Percentiles rank a stretch among this genome's conserved stretches.
These are phyloP conservation scores for Quercus berberidifolia DNA, from an alignment of 306 rosid genomes.

Conservation along the genomic window DNA sequence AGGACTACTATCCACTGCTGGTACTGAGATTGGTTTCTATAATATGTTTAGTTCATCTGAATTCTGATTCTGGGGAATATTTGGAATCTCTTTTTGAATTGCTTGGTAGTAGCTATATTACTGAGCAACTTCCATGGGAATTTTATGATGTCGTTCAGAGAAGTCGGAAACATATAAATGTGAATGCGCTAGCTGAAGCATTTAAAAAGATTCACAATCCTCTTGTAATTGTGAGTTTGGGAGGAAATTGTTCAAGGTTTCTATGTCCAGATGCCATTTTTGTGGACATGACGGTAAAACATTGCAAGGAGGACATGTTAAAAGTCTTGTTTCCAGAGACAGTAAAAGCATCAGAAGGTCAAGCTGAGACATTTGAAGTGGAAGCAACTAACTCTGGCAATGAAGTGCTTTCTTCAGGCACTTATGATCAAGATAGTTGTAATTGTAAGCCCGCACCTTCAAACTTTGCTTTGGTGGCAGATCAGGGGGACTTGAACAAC, in stretches of 20 bases:
- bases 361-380: too few relatives aligned
- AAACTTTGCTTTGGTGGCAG: not conserved
- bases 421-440: too few relatives aligned
- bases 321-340: too few relatives aligned
- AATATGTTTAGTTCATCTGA: constrained; percentile 40
- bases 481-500: not conserved
- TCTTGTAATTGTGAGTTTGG: constrained; percentile 39
- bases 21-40: constrained; percentile 38
- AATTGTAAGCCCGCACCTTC: constrained; percentile 2
- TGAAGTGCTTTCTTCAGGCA: too few relatives aligned
- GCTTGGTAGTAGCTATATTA: constrained; percentile 15
- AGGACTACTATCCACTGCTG: constrained; percentile 26
- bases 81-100: constrained; percentile 6
- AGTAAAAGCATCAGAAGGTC: too few relatives aligned
- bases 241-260: constrained; percentile 3
- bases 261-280: constrained; percentile 31
- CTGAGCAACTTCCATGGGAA: constrained; percentile 27
- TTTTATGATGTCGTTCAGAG: constrained; percentile 27
- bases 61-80: constrained; percentile 32
- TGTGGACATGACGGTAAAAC: constrained; percentile 31
- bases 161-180: constrained; percentile 2
- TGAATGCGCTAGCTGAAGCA: constrained; percentile 40
- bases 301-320: too few relatives aligned
- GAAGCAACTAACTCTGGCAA: too few relatives aligned
- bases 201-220: constrained; percentile 43